Conservation (phyloP, 768 basidiomycete genomes). For the Chlorophyllum brunneum region DNA sequence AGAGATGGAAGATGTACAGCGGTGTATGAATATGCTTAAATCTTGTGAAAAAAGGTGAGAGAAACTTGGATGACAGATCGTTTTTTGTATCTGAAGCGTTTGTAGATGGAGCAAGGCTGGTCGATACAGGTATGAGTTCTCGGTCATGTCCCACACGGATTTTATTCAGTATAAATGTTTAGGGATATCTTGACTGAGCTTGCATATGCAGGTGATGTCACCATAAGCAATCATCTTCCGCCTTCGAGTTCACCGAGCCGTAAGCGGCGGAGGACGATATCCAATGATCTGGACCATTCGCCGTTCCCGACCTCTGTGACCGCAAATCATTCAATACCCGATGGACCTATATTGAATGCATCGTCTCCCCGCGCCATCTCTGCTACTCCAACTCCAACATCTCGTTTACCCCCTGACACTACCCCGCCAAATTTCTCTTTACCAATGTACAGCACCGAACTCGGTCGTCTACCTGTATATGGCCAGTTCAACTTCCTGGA, state of each 20-base stretch:
- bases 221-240: constrained; percentile 17
- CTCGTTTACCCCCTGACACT: constrained; percentile 12
- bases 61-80: not conserved
- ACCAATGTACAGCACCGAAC: constrained; percentile 54
- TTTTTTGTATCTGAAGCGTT: not conserved
- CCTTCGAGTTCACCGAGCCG: constrained; percentile 4
- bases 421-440: constrained; percentile 30
- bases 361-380: not conserved
- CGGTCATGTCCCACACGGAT: not conserved
- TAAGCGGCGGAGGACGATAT: constrained; percentile 18
- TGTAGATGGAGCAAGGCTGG: constrained; percentile 40
- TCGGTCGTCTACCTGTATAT: constrained; percentile 50
- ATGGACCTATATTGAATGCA: not conserved
- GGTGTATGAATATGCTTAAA: constrained; percentile 52
- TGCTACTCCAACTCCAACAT: constrained; percentile 18
- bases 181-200: constrained; percentile 37
- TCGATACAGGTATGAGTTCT: constrained; percentile 29
- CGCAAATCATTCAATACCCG: not conserved
- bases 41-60: constrained; percentile 35
- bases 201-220: constrained; percentile 30
- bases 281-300: constrained; percentile 3
- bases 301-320: not conserved
- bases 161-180: not conserved
- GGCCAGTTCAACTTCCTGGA: constrained; percentile 37
- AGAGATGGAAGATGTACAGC: constrained; percentile 58